A percentile compares a stretch with the other conserved stretches of the same genome.
Evolutionary conservation across 129 eudicot genomes (phyloP).

Genomic region (Smallanthus sonchifolius): DNA sequence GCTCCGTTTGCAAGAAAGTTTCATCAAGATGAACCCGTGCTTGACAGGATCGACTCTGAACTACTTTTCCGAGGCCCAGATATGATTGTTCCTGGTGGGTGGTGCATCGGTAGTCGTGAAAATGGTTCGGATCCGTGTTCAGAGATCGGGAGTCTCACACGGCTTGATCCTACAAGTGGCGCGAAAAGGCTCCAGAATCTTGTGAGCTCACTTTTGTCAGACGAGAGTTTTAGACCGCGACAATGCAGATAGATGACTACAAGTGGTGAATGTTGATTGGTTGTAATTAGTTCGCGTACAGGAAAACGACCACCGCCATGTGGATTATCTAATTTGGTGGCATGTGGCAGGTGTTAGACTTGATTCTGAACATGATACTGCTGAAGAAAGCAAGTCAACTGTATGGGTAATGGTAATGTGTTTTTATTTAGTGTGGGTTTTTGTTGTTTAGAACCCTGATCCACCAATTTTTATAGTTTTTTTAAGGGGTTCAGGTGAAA

Average conservation of each 20-base stretch:
- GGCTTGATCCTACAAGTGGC: constrained; percentile 41
- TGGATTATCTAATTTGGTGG: constrained; percentile 6
- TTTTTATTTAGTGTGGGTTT: constrained; percentile 4
- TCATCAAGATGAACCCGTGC: constrained; percentile 49
- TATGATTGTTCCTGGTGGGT: constrained; percentile 71
- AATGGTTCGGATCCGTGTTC: constrained; percentile 70
- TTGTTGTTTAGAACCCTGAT: constrained; percentile 27
- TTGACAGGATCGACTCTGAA: constrained; percentile 54
- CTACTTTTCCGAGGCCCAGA: constrained; percentile 47
- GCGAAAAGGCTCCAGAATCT: constrained; percentile 47
- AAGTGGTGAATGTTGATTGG: not conserved
- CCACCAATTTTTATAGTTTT: constrained; percentile 23
- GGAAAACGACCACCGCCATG: not conserved
- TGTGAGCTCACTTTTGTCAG: constrained; percentile 36
- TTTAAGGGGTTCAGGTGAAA: constrained; percentile 1
- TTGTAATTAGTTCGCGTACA: constrained; percentile 22
- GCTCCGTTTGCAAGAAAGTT: constrained; percentile 74
- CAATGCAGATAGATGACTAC: constrained; percentile 42
- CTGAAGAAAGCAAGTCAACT: constrained; percentile 38
- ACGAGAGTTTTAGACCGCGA: constrained; percentile 40
- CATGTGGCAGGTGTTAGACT: constrained; percentile 12
- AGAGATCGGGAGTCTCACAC: constrained; percentile 32
- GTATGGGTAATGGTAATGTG: constrained; percentile 3
- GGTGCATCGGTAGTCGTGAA: constrained; percentile 49
- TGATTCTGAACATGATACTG: constrained; percentile 21